phyloP scores from a whole-genome alignment of 108 stramenopile genomes.

The Discostella pseudostelligera region DNA sequence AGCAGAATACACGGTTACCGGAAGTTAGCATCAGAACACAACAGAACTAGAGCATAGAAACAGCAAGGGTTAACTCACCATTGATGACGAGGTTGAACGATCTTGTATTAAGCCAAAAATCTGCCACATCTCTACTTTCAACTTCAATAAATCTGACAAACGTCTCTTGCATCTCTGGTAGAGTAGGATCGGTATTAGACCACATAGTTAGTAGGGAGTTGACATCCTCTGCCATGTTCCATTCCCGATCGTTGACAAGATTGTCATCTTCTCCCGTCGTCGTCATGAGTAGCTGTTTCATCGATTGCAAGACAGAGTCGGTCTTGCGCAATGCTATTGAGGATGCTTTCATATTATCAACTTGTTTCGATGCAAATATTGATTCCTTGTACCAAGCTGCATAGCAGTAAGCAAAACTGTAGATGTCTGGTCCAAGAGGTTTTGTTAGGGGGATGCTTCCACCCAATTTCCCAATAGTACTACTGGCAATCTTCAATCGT shows the following conservation, averaged over 20 bases:
- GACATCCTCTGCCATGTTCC: constrained; percentile 13
- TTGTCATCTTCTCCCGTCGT: background rate
- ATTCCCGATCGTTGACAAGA: background rate
- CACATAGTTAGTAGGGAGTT: constrained; percentile 19
- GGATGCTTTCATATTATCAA: constrained; percentile 14
- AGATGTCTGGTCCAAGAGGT: constrained; percentile 12
- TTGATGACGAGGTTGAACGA: constrained; percentile 30
- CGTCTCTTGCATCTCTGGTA: constrained; percentile 14
- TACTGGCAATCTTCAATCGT: constrained; percentile 9
- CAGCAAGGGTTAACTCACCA: no score
- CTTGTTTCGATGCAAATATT: constrained; percentile 14
- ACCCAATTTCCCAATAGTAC: background rate
- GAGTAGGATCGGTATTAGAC: constrained; percentile 15
- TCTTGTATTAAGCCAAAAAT: constrained; percentile 13
- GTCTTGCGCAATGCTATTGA: constrained; percentile 17
- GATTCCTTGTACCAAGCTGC: constrained; percentile 32
- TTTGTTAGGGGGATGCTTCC: background rate
- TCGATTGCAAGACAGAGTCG: constrained; percentile 22
- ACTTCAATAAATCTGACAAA: constrained; percentile 19
- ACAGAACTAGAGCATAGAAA: background rate
- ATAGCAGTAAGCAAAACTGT: constrained; percentile 29
- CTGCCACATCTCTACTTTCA: constrained; percentile 6
- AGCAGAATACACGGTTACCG: background rate
- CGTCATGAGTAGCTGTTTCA: constrained; percentile 26
- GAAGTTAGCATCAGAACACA: background rate